Percentiles rank a stretch among this genome's conserved stretches.
phyloP scores from a whole-genome alignment of 202 grass and related monocot species.

The Digitaria exilis region DNA sequence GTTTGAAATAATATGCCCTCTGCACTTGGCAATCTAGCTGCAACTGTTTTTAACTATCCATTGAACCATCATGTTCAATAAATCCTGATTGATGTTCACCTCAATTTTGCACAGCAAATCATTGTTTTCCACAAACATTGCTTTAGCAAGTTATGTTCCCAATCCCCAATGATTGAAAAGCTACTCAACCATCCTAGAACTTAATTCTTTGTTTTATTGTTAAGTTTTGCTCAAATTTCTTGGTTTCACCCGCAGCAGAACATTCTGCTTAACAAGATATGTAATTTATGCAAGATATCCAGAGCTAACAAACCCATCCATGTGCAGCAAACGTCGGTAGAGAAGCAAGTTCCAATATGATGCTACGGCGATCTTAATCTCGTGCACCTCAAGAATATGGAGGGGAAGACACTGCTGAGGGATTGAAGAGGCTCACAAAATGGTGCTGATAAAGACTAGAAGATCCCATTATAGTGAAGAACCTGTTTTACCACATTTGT shows the following conservation, averaged over 20 bases:
- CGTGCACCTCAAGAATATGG: background rate
- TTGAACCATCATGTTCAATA: background rate
- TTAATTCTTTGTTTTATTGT: background rate
- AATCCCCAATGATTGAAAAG: background rate
- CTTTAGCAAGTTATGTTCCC: background rate
- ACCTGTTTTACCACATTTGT: background rate
- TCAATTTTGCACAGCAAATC: background rate
- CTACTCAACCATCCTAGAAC: background rate
- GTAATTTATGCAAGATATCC: background rate
- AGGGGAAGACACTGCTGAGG: background rate
- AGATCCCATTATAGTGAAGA: background rate
- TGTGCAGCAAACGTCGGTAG: constrained; percentile 52
- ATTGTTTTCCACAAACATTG: background rate
- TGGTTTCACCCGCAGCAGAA: background rate
- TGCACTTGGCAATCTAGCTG: background rate
- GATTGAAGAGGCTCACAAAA: background rate
- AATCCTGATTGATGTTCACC: background rate
- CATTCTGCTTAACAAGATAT: background rate
- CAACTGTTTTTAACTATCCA: background rate
- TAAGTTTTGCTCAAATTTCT: background rate
- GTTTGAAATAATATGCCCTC: background rate
- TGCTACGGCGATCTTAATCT: background rate
- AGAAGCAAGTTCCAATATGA: background rate
- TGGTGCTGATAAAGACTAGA: background rate
- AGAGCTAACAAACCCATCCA: background rate